phyloP scores from a whole-genome alignment of 2,329 filamentous ascomycete species.

The Alternaria sp. region DNA sequence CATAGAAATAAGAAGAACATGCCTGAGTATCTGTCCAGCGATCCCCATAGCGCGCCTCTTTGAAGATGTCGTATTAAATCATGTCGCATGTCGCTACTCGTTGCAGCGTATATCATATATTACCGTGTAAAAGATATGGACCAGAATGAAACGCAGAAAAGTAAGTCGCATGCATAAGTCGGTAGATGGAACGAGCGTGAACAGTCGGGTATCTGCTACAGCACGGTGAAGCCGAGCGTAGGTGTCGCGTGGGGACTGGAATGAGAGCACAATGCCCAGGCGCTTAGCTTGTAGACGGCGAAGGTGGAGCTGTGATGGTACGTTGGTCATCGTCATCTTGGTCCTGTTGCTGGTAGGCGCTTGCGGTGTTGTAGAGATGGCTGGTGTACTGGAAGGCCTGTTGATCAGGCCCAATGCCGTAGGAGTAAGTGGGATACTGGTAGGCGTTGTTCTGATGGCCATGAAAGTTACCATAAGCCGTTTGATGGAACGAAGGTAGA shows the following conservation, averaged over 20 bases:
- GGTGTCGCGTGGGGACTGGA: neutral
- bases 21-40: conserved; percentile 14
- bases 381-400: conserved; percentile 33
- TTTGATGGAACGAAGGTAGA: conserved; percentile 30
- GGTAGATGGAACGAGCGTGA: conserved; percentile 25
- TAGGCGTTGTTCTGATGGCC: conserved; percentile 29
- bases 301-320: conserved; percentile 46
- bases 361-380: conserved; percentile 29
- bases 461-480: conserved; percentile 33
- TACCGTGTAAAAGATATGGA: neutral
- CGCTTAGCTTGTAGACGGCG: conserved; percentile 38
- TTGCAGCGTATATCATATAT: conserved; percentile 20
- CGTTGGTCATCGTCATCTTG: conserved; percentile 43
- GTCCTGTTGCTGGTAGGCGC: conserved; percentile 34
- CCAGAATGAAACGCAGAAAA: neutral
- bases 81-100: conserved; percentile 24
- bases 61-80: conserved; percentile 16
- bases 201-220: conserved; percentile 7
- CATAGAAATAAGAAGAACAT: conserved; percentile 20
- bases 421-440: conserved; percentile 38
- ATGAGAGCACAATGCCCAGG: neutral
- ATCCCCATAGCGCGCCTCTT: conserved; percentile 12
- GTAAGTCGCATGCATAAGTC: conserved; percentile 15
- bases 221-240: conserved; percentile 2
- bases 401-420: conserved; percentile 38